A percentile compares a stretch with the other conserved stretches of the same genome.
phyloP scores from a whole-genome alignment of 345 rosid species.

The Mallotus nudiflorus region DNA sequence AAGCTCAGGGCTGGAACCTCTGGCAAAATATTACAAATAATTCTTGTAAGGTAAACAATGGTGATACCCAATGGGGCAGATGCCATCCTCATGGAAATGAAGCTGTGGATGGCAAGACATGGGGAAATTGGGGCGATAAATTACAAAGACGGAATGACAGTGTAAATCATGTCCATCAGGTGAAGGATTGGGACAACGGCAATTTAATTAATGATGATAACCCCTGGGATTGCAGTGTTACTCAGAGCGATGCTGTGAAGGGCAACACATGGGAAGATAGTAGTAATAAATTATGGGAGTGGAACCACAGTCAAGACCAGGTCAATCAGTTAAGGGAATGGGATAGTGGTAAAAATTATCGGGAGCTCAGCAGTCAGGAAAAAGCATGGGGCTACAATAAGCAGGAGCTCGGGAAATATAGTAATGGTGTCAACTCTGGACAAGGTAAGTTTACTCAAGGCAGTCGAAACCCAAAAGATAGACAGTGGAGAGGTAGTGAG shows the following conservation, averaged over 20 bases:
- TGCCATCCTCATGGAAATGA: constrained; percentile 32
- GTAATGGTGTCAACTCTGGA: constrained; percentile 28
- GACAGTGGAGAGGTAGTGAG: constrained; percentile 10
- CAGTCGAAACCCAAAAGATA: constrained; percentile 1
- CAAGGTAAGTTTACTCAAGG: not conserved
- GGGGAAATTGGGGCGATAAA: constrained; percentile 19
- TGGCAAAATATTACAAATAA: constrained; percentile 25
- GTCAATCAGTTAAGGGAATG: constrained; percentile 6
- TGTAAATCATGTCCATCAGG: constrained; percentile 9
- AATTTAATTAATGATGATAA: constrained; percentile 24
- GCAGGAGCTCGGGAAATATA: constrained; percentile 19
- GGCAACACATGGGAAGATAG: constrained; percentile 23
- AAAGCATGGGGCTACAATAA: constrained; percentile 31
- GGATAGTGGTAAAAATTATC: constrained; percentile 13
- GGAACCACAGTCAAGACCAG: not conserved
- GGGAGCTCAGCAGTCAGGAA: constrained; percentile 21
- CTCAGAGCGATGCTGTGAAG: constrained; percentile 29
- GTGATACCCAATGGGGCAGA: constrained; percentile 43
- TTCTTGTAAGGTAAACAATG: constrained; percentile 11
- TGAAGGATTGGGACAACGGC: constrained; percentile 7
- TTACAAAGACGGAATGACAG: constrained; percentile 19
- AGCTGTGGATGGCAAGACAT: constrained; percentile 23
- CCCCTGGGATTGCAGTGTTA: constrained; percentile 48
- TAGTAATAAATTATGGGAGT: constrained; percentile 13
- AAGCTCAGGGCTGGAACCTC: constrained; percentile 31